Evolutionary conservation across 495 filamentous ascomycete genomes (phyloP).

Genomic region (Pyronema domesticum): DNA sequence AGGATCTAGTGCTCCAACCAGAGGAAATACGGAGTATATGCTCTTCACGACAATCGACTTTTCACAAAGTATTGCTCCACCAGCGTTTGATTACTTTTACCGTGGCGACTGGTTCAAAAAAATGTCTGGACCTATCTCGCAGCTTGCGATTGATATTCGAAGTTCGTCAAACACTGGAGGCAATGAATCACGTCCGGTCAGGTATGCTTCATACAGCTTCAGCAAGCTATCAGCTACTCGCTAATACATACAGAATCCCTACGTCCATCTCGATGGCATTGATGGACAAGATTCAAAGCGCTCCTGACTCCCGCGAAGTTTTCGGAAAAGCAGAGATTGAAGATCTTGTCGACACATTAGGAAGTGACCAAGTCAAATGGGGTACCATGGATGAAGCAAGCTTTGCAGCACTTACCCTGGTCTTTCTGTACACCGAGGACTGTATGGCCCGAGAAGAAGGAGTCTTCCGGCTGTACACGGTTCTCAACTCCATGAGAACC

Average conservation of each 20-base stretch:
- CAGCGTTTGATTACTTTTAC: not conserved
- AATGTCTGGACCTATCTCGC: not conserved
- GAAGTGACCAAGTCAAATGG: not conserved
- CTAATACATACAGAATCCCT: not conserved
- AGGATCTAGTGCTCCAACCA: not conserved
- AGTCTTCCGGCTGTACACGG: not conserved
- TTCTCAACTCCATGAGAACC: not conserved
- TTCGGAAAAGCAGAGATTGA: not conserved
- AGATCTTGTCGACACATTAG: not conserved
- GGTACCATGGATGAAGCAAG: not conserved
- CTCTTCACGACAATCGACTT: not conserved
- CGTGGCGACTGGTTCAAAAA: not conserved
- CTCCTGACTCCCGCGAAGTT: not conserved
- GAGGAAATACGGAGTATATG: not conserved
- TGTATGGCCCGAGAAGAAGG: constrained; percentile 1
- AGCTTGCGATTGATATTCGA: not conserved
- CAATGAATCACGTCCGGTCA: not conserved
- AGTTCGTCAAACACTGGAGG: not conserved
- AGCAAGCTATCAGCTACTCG: not conserved
- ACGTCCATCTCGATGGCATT: not conserved
- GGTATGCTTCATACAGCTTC: not conserved
- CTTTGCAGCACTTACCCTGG: not conserved
- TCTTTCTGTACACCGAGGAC: not conserved
- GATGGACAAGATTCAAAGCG: not conserved
- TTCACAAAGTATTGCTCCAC: not conserved